Evolutionary conservation across 2,329 filamentous ascomycete genomes (phyloP).

Genomic region (Arthrobotrys musiformis): DNA sequence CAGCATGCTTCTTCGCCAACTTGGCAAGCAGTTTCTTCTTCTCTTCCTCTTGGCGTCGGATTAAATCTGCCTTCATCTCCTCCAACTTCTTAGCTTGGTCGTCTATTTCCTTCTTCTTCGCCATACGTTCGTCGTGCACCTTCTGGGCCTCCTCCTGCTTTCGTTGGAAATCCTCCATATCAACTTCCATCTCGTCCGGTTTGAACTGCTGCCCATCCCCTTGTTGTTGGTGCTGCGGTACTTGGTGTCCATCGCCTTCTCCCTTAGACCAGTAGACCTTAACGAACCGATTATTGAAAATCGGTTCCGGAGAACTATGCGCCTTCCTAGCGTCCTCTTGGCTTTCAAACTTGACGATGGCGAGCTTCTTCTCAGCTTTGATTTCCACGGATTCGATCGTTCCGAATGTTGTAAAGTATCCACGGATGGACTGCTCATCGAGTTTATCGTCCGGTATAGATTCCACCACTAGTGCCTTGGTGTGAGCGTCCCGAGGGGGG

Average conservation of each 20-base stretch:
- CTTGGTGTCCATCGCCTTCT: slow-evolving; percentile 61
- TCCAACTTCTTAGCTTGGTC: slow-evolving; percentile 73
- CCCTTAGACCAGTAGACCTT: slow-evolving; percentile 82
- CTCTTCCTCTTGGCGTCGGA: slow-evolving; percentile 74
- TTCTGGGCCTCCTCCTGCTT: slow-evolving; percentile 79
- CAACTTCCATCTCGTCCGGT: slow-evolving; percentile 69
- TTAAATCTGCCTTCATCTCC: slow-evolving; percentile 71
- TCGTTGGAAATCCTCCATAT: slow-evolving; percentile 75
- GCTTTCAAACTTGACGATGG: slow-evolving; percentile 75
- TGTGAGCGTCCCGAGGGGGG: slow-evolving; percentile 71
- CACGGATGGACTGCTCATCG: slow-evolving; percentile 72
- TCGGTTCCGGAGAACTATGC: slow-evolving; percentile 79
- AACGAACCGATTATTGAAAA: slow-evolving; percentile 87
- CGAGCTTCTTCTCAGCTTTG: slow-evolving; percentile 74
- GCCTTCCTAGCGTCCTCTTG: slow-evolving; percentile 76
- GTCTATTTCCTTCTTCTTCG: slow-evolving; percentile 73
- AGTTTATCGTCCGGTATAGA: slow-evolving; percentile 79
- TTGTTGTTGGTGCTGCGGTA: slow-evolving; percentile 57
- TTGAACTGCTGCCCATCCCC: slow-evolving; percentile 44
- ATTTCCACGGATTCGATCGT: slow-evolving; percentile 72
- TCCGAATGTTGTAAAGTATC: slow-evolving; percentile 79
- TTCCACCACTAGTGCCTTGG: slow-evolving; percentile 78
- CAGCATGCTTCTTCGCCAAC: slow-evolving; percentile 69
- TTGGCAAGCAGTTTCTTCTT: slow-evolving; percentile 72
- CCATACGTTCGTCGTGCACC: slow-evolving; percentile 73